Evolutionary conservation across 2,329 filamentous ascomycete genomes (phyloP).

Genomic region (Fusarium brachygibbosum): DNA sequence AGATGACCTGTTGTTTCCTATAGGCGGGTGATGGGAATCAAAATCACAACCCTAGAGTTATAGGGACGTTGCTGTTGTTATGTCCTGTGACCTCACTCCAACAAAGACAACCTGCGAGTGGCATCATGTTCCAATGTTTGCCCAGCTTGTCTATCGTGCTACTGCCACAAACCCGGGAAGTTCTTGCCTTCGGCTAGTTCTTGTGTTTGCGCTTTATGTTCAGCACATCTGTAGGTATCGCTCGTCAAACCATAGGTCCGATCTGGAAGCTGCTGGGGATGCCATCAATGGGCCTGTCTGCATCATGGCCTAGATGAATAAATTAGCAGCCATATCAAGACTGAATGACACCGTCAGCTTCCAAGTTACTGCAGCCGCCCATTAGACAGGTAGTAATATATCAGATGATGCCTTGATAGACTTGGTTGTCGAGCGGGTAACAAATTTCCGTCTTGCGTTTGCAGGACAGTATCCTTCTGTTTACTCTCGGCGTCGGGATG

Average conservation of each 20-base stretch:
- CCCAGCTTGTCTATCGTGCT: constrained; percentile 33
- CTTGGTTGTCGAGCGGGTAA: constrained; percentile 23
- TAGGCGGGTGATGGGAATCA: background rate
- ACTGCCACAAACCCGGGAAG: constrained; percentile 37
- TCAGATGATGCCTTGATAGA: background rate
- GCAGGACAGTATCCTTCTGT: constrained; percentile 9
- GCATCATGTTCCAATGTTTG: constrained; percentile 34
- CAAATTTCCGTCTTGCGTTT: background rate
- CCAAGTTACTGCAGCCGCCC: too few relatives aligned
- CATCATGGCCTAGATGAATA: background rate
- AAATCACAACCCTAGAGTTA: background rate
- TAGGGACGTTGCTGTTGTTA: background rate
- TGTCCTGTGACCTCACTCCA: constrained; percentile 26
- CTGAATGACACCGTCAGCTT: too few relatives aligned
- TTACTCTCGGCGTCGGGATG: background rate
- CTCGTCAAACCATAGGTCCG: background rate
- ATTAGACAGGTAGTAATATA: constrained; percentile 14
- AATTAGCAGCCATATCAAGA: too few relatives aligned
- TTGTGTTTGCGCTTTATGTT: constrained; percentile 17
- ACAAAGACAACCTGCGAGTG: constrained; percentile 36
- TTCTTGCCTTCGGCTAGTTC: constrained; percentile 25
- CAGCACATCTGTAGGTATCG: constrained; percentile 1
- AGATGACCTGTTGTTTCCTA: background rate
- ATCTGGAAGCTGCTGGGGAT: background rate
- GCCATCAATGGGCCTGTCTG: background rate